These are phyloP conservation scores for Albifimbria verrucaria DNA, from an alignment of 2,329 filamentous ascomycete genomes.

Conservation along the genomic window DNA sequence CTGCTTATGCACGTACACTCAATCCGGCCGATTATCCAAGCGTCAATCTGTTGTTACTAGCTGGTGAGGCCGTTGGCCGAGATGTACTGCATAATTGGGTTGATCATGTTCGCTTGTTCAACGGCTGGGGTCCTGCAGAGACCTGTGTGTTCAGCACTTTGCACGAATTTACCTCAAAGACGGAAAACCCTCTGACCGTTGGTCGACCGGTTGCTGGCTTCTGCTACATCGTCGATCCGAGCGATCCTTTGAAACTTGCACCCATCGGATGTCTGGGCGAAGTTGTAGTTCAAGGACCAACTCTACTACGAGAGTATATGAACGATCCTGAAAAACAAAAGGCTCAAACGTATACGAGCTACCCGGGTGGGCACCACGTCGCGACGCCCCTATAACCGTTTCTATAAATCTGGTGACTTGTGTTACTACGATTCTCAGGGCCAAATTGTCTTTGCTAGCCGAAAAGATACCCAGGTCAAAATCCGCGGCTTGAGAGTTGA, in stretches of 20 bases:
- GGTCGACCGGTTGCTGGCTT: conserved; percentile 2
- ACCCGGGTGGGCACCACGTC: not conserved
- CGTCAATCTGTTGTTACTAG: conserved; percentile 7
- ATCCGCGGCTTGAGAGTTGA: conserved; percentile 16
- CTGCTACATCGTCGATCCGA: conserved; percentile 6
- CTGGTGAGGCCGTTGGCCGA: conserved; percentile 7
- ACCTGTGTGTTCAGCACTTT: conserved; percentile 1
- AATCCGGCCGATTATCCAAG: conserved; percentile 5
- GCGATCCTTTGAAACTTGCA: not conserved
- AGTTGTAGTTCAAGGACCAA: conserved; percentile 11
- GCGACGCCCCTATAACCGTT: not conserved
- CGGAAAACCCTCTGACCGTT: not conserved
- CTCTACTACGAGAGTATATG: conserved; percentile 8
- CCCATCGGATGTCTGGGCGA: conserved; percentile 10
- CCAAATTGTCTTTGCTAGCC: conserved; percentile 10
- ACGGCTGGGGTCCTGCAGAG: conserved; percentile 10
- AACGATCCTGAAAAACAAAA: conserved; percentile 1
- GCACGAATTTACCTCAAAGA: not conserved
- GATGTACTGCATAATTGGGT: conserved; percentile 7
- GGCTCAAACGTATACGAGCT: not conserved
- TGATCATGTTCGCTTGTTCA: conserved; percentile 6
- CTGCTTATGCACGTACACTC: conserved; percentile 4
- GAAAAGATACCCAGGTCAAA: conserved; percentile 11
- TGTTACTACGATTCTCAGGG: conserved; percentile 10
- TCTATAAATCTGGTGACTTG: conserved; percentile 16